phyloP scores from a whole-genome alignment of 768 basidiomycete genomes.

The Tylopilus sp. region DNA sequence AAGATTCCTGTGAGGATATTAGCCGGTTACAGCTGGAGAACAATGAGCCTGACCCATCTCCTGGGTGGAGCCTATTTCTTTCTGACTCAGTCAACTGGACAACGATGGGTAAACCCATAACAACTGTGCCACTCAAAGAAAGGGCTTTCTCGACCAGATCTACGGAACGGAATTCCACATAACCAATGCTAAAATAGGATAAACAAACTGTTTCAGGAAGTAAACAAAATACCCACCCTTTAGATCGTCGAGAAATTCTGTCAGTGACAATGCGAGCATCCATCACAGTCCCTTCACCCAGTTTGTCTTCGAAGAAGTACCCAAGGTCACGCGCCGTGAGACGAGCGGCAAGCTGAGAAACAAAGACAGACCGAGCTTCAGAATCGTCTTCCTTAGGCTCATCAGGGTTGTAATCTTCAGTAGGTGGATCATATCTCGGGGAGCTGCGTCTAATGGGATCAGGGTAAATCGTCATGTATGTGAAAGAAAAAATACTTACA shows the following conservation, averaged over 20 bases:
- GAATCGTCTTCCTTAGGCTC: conserved; percentile 95
- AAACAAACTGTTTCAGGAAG: background rate
- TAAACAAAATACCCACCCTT: conserved; percentile 63
- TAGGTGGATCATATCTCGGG: conserved; percentile 63
- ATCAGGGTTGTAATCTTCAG: conserved; percentile 76
- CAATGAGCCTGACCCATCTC: conserved; percentile 64
- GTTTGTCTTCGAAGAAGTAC: conserved; percentile 97
- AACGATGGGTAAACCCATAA: conserved; percentile 97
- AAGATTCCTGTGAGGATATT: conserved; percentile 51
- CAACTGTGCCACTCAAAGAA: conserved; percentile 86
- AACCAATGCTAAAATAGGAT: conserved; percentile 74
- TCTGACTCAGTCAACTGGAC: conserved; percentile 97
- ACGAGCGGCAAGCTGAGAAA: conserved; percentile 95
- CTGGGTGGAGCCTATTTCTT: conserved; percentile 84
- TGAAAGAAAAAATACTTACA: conserved; percentile 34
- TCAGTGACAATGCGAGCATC: conserved; percentile 97
- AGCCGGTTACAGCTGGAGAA: conserved; percentile 5
- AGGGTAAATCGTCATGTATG: conserved; percentile 5
- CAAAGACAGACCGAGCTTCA: conserved; percentile 97
- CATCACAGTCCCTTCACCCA: conserved; percentile 91
- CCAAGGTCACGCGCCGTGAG: conserved; percentile 96
- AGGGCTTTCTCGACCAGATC: conserved; percentile 91
- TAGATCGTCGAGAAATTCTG: conserved; percentile 91
- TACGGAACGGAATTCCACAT: conserved; percentile 92
- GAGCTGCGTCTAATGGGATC: conserved; percentile 58